These are phyloP conservation scores for Metschnikowia gelsemii DNA, from an alignment of 805 yeast species.

Conservation along the genomic window DNA sequence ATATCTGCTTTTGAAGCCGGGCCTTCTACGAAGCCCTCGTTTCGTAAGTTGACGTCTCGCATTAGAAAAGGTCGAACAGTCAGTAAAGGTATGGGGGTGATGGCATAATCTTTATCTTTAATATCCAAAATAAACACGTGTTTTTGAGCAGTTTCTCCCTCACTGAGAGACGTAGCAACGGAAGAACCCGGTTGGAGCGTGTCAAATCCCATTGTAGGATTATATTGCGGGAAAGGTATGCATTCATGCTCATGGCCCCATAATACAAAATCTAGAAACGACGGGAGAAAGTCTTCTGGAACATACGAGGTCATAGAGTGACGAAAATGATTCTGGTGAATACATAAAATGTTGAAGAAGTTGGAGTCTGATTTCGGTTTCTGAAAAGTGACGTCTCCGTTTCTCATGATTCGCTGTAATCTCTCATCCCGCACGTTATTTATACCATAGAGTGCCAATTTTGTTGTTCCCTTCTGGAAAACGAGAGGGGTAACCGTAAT, in stretches of 20 bases:
- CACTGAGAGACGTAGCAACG: constrained; percentile 84
- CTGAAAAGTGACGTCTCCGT: constrained; percentile 74
- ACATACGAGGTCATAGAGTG: constrained; percentile 78
- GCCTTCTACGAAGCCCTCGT: constrained; percentile 58
- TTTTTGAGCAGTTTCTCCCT: constrained; percentile 78
- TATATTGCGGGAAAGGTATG: constrained; percentile 62
- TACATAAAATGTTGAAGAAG: constrained; percentile 83
- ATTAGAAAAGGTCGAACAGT: constrained; percentile 83
- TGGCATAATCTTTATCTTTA: constrained; percentile 51
- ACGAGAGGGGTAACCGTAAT: constrained; percentile 74
- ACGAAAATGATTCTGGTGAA: constrained; percentile 88
- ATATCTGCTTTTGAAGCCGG: constrained; percentile 60
- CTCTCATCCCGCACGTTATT: constrained; percentile 90
- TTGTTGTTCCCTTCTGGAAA: constrained; percentile 78
- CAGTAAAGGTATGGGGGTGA: constrained; percentile 62
- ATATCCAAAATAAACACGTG: constrained; percentile 70
- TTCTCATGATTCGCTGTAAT: constrained; percentile 74
- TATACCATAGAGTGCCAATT: constrained; percentile 83
- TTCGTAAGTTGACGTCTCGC: constrained; percentile 57
- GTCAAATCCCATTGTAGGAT: constrained; percentile 62
- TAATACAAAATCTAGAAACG: constrained; percentile 74
- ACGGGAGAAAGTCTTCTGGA: constrained; percentile 83
- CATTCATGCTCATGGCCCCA: constrained; percentile 99
- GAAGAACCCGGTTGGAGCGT: constrained; percentile 93
- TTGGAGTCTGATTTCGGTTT: constrained; percentile 61